Base-by-base conservation (phyloP, 1,284 basidiomycete genomes). In the Xanthoconium separans region DNA sequence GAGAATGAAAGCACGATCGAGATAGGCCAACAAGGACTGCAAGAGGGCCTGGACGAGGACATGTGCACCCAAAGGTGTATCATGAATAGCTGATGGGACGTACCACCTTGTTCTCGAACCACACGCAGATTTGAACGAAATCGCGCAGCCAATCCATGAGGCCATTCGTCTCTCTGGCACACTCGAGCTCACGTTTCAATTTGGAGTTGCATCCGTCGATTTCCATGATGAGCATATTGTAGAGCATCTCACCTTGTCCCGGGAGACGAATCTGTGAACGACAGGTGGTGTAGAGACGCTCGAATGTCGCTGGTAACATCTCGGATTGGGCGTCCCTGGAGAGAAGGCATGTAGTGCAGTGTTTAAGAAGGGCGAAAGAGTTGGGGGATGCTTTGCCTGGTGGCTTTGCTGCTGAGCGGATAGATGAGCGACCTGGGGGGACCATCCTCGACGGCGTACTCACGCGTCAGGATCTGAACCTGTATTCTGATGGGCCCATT, bases 61-160 rank as follows among this genome's bases (percentile, higher is more conserved):
- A 40, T 36, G 10, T 47, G 15, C 30, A 50, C 7, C 8, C 18
- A 8, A 34, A 34, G 22, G 20, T 5, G 11, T 18, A 68, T 30
- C 27, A 13, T 7, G n/a, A 30, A 46, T 13, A 4, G n/a, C 5
- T 5, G 45, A 56, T 29, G 42, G 29, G 31, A 72, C 85, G 69
- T 64, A 87, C 86, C 57, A 87, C 75, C 61, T 79, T 77, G 33
- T 68, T 70, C 61, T 87, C 82, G 45, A 85, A 87, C 85, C 84
- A 87, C 20, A 73, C 70, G 61, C 84, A 85, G 0, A 68, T 64
- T 15, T 73, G 68, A 3, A 81, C 81, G 54, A 89, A 82, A 12
- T 71, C 66, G 0, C 61, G 58, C 7, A 89, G 67, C 81, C 85
- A 89, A 6, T 72, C 68, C 29, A 75, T 71, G 44, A 58, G 48